phyloP scores from a whole-genome alignment of 768 basidiomycete genomes.

The Tulasnella calospora region DNA sequence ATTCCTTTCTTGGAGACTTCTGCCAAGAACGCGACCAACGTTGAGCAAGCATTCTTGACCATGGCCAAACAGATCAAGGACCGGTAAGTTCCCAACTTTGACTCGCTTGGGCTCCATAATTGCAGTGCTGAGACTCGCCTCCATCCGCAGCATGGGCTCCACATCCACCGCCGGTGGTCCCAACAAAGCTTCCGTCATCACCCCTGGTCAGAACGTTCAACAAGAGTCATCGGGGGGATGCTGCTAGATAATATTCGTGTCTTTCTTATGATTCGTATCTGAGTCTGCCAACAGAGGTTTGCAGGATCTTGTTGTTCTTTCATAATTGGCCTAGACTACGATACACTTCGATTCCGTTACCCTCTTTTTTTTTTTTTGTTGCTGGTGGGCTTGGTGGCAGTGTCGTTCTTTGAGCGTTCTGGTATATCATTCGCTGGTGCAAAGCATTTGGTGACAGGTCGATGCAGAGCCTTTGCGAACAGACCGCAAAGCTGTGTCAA shows the following conservation, averaged over 20 bases:
- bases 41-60: constrained; percentile 98
- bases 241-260: constrained; percentile 48
- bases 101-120: neutral
- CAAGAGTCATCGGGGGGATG: constrained; percentile 69
- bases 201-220: constrained; percentile 77
- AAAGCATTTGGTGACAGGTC: neutral
- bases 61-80: constrained; percentile 97
- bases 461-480: neutral
- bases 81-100: constrained; percentile 47
- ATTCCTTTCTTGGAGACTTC: constrained; percentile 97
- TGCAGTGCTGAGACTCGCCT: neutral
- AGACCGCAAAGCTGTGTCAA: constrained; percentile 5
- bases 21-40: constrained; percentile 98
- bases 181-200: constrained; percentile 77
- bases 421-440: too few relatives aligned
- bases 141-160: constrained; percentile 66
- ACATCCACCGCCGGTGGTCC: constrained; percentile 64
- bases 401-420: too few relatives aligned
- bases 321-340: constrained; percentile 2
- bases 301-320: constrained; percentile 12
- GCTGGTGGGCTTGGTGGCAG: neutral
- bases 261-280: constrained; percentile 10
- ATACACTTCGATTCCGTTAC: neutral
- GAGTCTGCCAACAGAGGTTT: constrained; percentile 8
- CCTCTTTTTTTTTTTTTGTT: neutral